Percentiles rank a stretch among this genome's conserved stretches.
Conservation (phyloP, 192 early-diverging fungal species). For the Rhizophagus prolifer region DNA sequence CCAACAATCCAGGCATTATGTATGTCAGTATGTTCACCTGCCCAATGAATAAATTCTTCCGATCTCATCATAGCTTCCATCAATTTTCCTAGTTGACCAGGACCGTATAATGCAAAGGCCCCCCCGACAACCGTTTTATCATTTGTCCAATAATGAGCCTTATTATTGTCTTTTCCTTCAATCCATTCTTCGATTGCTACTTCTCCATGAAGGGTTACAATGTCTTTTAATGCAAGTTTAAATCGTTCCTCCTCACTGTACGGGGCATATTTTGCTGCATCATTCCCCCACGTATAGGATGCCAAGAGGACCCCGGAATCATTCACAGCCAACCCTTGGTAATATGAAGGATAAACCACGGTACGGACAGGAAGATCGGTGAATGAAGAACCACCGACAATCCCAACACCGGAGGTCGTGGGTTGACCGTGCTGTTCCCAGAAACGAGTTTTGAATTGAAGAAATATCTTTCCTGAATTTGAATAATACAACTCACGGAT, state of each 20-base stretch:
- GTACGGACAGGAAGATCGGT: conserved; percentile 27
- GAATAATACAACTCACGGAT: conserved; percentile 26
- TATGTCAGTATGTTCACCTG: conserved; percentile 40
- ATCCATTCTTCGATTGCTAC: conserved; percentile 27
- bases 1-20: conserved; percentile 11
- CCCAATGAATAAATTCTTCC: conserved; percentile 29
- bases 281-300: conserved; percentile 25
- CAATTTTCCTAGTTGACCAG: conserved; percentile 27
- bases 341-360: conserved; percentile 32
- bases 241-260: conserved; percentile 32
- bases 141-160: conserved; percentile 28
- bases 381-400: conserved; percentile 28
- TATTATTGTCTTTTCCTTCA: conserved; percentile 22
- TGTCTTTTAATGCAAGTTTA: conserved; percentile 31
- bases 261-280: conserved; percentile 10
- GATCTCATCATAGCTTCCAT: conserved; percentile 31
- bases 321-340: conserved; percentile 19
- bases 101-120: conserved; percentile 15
- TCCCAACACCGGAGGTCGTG: not conserved
- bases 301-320: conserved; percentile 33
- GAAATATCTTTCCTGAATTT: conserved; percentile 27
- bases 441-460: conserved; percentile 34
- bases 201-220: conserved; percentile 33
- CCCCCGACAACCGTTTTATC: conserved; percentile 33
- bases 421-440: conserved; percentile 26